Base-by-base conservation (phyloP, 768 basidiomycete species). In the Suillus variegatus region DNA sequence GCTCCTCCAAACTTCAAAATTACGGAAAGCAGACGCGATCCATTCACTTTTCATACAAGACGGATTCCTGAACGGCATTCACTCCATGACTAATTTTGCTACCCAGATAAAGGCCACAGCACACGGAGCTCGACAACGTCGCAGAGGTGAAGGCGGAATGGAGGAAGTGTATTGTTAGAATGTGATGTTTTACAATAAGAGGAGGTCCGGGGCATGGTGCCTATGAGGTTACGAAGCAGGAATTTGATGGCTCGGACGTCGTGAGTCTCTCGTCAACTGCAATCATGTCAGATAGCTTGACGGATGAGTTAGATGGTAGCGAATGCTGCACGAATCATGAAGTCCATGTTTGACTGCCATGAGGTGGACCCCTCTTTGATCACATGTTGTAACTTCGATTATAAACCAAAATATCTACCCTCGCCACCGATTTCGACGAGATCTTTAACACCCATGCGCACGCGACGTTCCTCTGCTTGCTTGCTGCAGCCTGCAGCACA, bases 101-200 rank as follows among this genome's bases (percentile, higher is more conserved):
- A 22, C n/a, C 76, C 67, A 28, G 28, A 28, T 28, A 28, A 28
- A 28, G 28, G 1, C 57, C 65, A 5, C 68, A 72, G 32, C 63
- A 54, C 9, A 63, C 66, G 72, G 28, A 81, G 82, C 71, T 79
- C 1, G 67, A 74, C 25, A 51, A n/a, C 2, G 62, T 78, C 10
- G 69, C 63, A 7, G 32, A 32, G 32, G 32, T 32, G 32, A 32
- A 32, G 0, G 73, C 75, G 65, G 20, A 57, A 22, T 75, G 73
- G 1, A 51, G 77, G 16, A 64, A 67, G 46, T 55, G 64, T 18
- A 52, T 67, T 2, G 65, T 65, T 74, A 3, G n/a, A 68, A n/a
- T 72, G 68, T 0, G 76, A 79, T 60, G 74, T 77, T 14, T 72
- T 74, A 4, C 46, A 62, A 16, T 76, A 79, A n/a, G 63, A 57